phyloP scores from a whole-genome alignment of 2,329 filamentous ascomycete species.

The Graphilbum ipis-grandicollis region DNA sequence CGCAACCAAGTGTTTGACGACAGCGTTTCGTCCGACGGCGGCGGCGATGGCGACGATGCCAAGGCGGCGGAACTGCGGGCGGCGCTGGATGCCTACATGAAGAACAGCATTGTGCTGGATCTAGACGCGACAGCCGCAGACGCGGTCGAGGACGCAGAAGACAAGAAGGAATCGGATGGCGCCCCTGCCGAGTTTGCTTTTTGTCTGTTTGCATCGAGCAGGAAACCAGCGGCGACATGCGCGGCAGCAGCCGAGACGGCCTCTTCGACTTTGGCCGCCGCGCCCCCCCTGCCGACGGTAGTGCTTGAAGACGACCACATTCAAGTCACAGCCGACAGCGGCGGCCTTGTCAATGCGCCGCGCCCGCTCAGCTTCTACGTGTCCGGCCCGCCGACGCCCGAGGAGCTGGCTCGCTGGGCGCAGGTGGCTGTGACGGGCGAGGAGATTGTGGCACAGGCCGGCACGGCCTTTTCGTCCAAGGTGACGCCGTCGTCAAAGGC shows the following conservation, averaged over 20 bases:
- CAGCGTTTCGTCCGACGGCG: neutral
- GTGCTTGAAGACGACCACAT: slow-evolving; percentile 28
- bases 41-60: neutral
- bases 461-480: too few relatives aligned
- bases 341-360: slow-evolving; percentile 19
- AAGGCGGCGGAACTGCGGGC: slow-evolving; percentile 1
- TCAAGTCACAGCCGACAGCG: slow-evolving; percentile 17
- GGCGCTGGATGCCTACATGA: slow-evolving; percentile 8
- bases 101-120: slow-evolving; percentile 1
- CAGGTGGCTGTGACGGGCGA: slow-evolving; percentile 32
- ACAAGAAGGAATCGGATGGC: neutral
- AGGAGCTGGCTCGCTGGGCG: slow-evolving; percentile 21
- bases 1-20: neutral
- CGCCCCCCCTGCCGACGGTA: slow-evolving; percentile 21
- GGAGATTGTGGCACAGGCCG: slow-evolving; percentile 22
- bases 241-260: neutral
- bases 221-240: neutral
- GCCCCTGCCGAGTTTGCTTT: slow-evolving; percentile 6
- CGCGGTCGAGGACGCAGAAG: neutral
- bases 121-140: neutral
- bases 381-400: slow-evolving; percentile 18
- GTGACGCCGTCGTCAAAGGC: too few relatives aligned
- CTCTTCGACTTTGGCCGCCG: neutral
- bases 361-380: slow-evolving; percentile 33
- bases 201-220: slow-evolving; percentile 7